Evolutionary conservation across 768 basidiomycete genomes (phyloP).

Genomic region (Infundibulicybe gibba): DNA sequence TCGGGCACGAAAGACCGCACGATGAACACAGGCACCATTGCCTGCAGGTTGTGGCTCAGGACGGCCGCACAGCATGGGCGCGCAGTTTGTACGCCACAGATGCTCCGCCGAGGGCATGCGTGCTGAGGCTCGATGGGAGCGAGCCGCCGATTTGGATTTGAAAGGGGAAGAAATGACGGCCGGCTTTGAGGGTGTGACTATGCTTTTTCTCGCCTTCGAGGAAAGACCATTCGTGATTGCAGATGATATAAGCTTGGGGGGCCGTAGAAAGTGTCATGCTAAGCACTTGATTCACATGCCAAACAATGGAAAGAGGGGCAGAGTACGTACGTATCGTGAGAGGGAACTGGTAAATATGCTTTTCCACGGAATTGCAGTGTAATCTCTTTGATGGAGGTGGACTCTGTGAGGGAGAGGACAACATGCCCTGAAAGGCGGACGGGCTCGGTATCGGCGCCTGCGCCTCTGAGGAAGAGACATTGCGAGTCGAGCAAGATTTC

Average conservation of each 20-base stretch:
- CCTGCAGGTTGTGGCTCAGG: conserved; percentile 54
- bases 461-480: conserved; percentile 68
- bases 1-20: conserved; percentile 73
- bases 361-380: conserved; percentile 84
- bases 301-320: conserved; percentile 5
- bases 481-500: conserved; percentile 78
- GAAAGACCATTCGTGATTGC: conserved; percentile 90
- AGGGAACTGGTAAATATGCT: conserved; percentile 59
- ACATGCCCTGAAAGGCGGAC: conserved; percentile 79
- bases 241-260: conserved; percentile 56
- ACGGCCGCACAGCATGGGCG: conserved; percentile 77
- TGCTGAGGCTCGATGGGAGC: conserved; percentile 74
- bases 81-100: conserved; percentile 86
- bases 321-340: conserved; percentile 54
- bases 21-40: conserved; percentile 58
- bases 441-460: conserved; percentile 81
- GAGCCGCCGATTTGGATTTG: conserved; percentile 81
- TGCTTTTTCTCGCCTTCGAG: conserved; percentile 79
- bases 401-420: conserved; percentile 73
- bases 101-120: conserved; percentile 52
- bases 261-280: conserved; percentile 43
- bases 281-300: conserved; percentile 5
- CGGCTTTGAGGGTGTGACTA: conserved; percentile 92
- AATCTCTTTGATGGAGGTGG: conserved; percentile 81
- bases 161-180: conserved; percentile 91